Conservation (phyloP, 768 basidiomycete genomes). For the Collybiopsis luxurians region DNA sequence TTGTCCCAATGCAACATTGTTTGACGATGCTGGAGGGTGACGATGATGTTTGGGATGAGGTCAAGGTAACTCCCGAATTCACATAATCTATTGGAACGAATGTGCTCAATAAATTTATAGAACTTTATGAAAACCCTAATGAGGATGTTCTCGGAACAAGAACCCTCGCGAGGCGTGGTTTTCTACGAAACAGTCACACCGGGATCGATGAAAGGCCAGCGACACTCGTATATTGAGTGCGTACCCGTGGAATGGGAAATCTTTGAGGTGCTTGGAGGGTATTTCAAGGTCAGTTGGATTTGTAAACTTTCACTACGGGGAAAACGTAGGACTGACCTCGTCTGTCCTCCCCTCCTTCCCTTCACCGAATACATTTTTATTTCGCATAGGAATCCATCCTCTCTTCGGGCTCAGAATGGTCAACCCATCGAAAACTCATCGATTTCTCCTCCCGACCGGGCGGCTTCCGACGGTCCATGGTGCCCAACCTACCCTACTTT, state of each 20-base stretch:
- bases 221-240: conserved; percentile 91
- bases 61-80: conserved; percentile 23
- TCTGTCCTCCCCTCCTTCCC: too few relatives aligned
- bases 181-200: conserved; percentile 91
- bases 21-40: conserved; percentile 66
- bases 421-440: conserved; percentile 95
- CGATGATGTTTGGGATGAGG: conserved; percentile 11
- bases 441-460: conserved; percentile 89
- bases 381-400: conserved; percentile 81
- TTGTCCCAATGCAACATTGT: conserved; percentile 95
- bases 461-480: conserved; percentile 93
- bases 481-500: conserved; percentile 96
- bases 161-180: conserved; percentile 76
- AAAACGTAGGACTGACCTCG: too few relatives aligned
- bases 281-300: conserved; percentile 70
- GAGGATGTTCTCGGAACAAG: conserved; percentile 89
- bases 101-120: conserved; percentile 26
- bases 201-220: conserved; percentile 75
- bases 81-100: not conserved
- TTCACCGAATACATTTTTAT: not conserved
- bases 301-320: not conserved
- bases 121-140: conserved; percentile 92
- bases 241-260: conserved; percentile 89
- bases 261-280: conserved; percentile 85
- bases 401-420: conserved; percentile 94